A percentile compares a stretch with the other conserved stretches of the same genome.
Conservation (phyloP, 1,284 basidiomycete genomes). For the Ganoderma lucidum region DNA sequence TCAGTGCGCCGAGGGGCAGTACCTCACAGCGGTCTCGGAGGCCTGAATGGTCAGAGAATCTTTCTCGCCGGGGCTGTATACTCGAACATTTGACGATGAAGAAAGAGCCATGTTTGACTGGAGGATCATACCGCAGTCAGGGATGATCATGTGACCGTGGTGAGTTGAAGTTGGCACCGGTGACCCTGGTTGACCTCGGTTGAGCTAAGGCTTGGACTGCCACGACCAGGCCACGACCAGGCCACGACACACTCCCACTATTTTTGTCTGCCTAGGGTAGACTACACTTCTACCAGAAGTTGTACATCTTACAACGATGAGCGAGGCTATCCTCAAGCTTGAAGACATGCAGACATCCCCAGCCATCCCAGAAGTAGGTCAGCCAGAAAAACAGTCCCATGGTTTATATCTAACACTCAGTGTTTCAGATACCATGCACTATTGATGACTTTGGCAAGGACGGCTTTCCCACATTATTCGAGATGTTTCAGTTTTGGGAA, state of each 20-base stretch:
- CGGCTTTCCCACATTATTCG: too few relatives aligned
- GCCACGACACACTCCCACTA: too few relatives aligned
- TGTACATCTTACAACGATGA: background rate
- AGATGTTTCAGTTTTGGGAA: background rate
- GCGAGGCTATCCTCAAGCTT: background rate
- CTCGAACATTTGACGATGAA: too few relatives aligned
- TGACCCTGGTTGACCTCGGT: background rate
- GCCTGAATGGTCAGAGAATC: too few relatives aligned
- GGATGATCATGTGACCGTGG: background rate
- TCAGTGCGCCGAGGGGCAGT: slow-evolving; percentile 15
- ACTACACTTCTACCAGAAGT: too few relatives aligned
- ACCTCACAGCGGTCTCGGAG: too few relatives aligned
- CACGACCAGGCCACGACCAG: too few relatives aligned
- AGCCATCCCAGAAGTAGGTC: background rate
- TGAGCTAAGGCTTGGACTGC: background rate
- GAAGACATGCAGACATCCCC: background rate
- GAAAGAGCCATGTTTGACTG: background rate
- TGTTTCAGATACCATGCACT: background rate
- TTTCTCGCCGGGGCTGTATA: too few relatives aligned
- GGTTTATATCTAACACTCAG: background rate
- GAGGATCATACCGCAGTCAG: background rate
- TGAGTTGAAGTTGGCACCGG: background rate
- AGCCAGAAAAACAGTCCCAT: background rate
- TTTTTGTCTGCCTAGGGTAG: too few relatives aligned
- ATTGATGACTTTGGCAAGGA: background rate